Evolutionary conservation across 345 rosid species (phyloP).

Genomic region (Trapa bicornis): DNA sequence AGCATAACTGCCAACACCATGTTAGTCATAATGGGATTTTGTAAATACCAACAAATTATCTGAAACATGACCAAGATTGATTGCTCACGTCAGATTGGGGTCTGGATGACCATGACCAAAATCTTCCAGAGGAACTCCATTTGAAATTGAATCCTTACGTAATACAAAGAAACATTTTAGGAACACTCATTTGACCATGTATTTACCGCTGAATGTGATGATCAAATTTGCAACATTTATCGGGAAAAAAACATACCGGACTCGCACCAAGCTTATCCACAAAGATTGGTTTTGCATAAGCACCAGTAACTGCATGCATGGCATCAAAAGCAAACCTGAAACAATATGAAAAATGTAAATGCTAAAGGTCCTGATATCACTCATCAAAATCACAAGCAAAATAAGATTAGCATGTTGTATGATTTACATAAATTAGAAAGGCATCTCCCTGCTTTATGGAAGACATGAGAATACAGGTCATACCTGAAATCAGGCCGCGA

Average conservation of each 20-base stretch:
- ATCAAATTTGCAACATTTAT: background rate
- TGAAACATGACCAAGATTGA: slow-evolving; percentile 8
- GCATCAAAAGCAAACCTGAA: slow-evolving; percentile 79
- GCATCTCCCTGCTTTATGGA: background rate
- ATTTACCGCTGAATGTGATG: background rate
- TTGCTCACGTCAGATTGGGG: slow-evolving; percentile 82
- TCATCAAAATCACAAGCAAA: slow-evolving; percentile 1
- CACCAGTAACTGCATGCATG: slow-evolving; percentile 96
- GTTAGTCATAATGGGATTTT: background rate
- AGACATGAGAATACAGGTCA: background rate
- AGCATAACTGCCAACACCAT: slow-evolving; percentile 54
- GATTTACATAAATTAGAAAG: background rate
- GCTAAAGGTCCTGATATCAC: background rate
- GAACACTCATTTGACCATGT: slow-evolving; percentile 2
- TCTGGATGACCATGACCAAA: slow-evolving; percentile 98
- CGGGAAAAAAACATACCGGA: slow-evolving; percentile 27
- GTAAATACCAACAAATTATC: background rate
- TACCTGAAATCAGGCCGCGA: slow-evolving; percentile 41
- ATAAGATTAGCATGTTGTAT: background rate
- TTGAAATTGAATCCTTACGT: slow-evolving; percentile 37
- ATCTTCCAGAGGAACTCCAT: slow-evolving; percentile 55
- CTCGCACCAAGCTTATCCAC: slow-evolving; percentile 69
- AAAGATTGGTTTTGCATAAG: slow-evolving; percentile 86
- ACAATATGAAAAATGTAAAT: slow-evolving; percentile 6
- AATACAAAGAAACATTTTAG: slow-evolving; percentile 7